phyloP scores from a whole-genome alignment of 306 rosid genomes.

The Chamaecrista fasciculata region DNA sequence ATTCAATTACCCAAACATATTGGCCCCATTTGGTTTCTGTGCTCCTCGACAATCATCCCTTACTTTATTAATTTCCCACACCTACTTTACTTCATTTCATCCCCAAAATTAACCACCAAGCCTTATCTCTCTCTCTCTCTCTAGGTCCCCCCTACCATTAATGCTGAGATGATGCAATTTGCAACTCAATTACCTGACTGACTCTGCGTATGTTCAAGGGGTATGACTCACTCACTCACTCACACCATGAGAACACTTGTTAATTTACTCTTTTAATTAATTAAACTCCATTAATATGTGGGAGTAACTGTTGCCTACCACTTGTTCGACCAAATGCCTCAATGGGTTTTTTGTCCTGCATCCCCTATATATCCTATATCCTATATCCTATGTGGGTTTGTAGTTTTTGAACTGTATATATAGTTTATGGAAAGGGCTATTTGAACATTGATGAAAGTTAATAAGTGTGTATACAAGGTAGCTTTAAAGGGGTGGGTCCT shows the following conservation, averaged over 20 bases:
- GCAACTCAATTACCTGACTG: neutral
- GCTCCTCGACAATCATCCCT: conserved; percentile 18
- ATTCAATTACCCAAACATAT: conserved; percentile 35
- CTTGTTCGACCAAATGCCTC: conserved; percentile 12
- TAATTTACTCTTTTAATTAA: too few species aligned
- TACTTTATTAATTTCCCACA: conserved; percentile 20
- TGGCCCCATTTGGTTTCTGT: conserved; percentile 34
- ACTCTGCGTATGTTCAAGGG: neutral
- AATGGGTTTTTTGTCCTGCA: neutral
- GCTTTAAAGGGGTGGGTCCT: too few species aligned
- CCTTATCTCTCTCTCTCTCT: neutral
- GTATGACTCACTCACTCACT: neutral
- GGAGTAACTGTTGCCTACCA: neutral
- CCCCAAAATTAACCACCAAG: neutral
- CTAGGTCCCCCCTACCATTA: conserved; percentile 19
- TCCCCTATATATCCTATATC: too few species aligned
- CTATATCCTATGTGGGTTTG: neutral
- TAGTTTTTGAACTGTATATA: too few species aligned
- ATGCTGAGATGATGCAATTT: neutral
- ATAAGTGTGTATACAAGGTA: too few species aligned
- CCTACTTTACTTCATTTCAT: conserved; percentile 17
- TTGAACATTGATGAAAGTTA: too few species aligned
- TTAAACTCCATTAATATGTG: neutral
- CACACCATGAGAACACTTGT: too few species aligned
- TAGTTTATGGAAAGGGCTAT: too few species aligned